Evolutionary conservation across 108 stramenopile species (phyloP).

Genomic region (Conticribra weissflogii): DNA sequence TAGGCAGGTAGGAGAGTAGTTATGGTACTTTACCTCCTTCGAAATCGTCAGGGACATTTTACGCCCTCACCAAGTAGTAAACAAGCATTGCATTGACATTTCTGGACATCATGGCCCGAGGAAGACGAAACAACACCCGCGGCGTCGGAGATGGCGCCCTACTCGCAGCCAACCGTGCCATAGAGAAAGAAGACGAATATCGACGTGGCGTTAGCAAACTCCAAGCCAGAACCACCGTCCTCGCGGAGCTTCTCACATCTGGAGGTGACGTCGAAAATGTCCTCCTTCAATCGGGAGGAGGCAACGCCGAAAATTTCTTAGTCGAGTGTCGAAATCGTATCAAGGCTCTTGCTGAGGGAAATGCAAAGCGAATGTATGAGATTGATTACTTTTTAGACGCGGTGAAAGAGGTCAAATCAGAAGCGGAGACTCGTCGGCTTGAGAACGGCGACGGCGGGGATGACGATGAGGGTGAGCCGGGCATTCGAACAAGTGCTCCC

Average conservation of each 20-base stretch:
- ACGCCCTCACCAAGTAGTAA: no score
- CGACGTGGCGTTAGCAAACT: slow-evolving; percentile 35
- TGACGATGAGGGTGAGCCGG: slow-evolving; percentile 1
- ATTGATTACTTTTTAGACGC: slow-evolving; percentile 49
- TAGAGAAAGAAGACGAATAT: slow-evolving; percentile 50
- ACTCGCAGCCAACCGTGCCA: slow-evolving; percentile 35
- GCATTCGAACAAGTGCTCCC: slow-evolving; percentile 17
- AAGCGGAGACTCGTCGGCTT: slow-evolving; percentile 25
- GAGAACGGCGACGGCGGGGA: slow-evolving; percentile 5
- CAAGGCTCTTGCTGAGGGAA: slow-evolving; percentile 54
- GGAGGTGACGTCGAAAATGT: slow-evolving; percentile 48
- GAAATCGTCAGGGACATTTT: no score
- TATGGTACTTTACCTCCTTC: no score
- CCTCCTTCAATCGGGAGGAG: slow-evolving; percentile 24
- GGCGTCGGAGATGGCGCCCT: slow-evolving; percentile 29
- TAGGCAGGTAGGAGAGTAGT: no score
- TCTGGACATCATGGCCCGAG: no score
- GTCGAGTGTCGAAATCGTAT: slow-evolving; percentile 46
- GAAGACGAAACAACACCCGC: no score
- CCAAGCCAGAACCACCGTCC: slow-evolving; percentile 27
- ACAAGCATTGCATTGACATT: no score
- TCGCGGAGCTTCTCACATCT: slow-evolving; percentile 48
- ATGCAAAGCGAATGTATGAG: slow-evolving; percentile 49
- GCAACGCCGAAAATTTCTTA: slow-evolving; percentile 27
- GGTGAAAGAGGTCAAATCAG: slow-evolving; percentile 34